Evolutionary conservation across 805 yeast species (phyloP), one percentile per base, ranked within the genome.

Genomic region (Hagleromyces aurorensis): DNA sequence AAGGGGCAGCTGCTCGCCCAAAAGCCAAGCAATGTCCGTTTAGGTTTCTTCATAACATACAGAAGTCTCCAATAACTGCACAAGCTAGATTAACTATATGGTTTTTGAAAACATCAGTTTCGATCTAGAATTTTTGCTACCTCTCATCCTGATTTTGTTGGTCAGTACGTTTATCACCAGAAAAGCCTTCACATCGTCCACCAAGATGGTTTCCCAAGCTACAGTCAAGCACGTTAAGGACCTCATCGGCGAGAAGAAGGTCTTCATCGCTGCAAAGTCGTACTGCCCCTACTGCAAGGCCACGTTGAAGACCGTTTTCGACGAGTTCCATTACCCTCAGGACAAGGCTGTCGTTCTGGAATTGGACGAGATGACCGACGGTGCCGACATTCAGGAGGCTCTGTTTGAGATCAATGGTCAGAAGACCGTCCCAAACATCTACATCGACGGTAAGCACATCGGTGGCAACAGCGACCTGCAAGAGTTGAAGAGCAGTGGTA

Each of bases 381-480:
- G 96, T 34, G 61, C 64, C 27, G 87, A 78, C 18, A 72, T 86
- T 44, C 96, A 87, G 64, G 78, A 64, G 28, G 93, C 93, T 43
- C 67, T 89, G 37, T 57, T 55, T 30, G 74, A 79, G 53, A 59
- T 85, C 37, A 82, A 94, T 21, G 91, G 94, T 37, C 97, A 89
- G 68, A 71, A 76, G 44, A 85, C 96, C 21, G 97, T 89, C 39
- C 98, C 98, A 40, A 86, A 81, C 57, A 71, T 89, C 46, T 89
- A 80, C 64, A 85, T 89, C 56, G 76, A 69, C 27, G 96, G 95
- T 38, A 70, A 87, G 62, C 96, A 86, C 66, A 75, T 89, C 50
- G 98, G 98, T 37, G 98, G 98, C 39, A 84, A 86, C 70, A 78
- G 87, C 21, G 95, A 84, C 46, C 65, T 89, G 41, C 94, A 86